phyloP scores from a whole-genome alignment of 768 basidiomycete species.

The Podaxis sp. region DNA sequence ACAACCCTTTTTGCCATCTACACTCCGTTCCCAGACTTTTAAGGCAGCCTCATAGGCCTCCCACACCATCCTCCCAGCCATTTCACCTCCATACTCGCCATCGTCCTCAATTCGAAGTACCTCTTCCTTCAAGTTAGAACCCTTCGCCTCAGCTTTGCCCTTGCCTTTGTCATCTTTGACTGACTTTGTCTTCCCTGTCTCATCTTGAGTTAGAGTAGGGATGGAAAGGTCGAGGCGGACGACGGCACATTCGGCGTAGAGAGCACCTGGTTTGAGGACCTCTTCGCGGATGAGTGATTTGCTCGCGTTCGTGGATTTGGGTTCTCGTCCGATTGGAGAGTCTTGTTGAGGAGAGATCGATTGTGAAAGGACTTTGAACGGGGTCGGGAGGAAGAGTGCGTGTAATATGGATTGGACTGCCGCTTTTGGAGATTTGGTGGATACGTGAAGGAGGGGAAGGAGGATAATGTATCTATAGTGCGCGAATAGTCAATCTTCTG shows the following conservation, averaged over 20 bases:
- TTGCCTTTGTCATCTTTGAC: slow-evolving; percentile 2
- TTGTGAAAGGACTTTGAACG: slow-evolving; percentile 57
- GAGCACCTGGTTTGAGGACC: slow-evolving; percentile 72
- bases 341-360: slow-evolving; percentile 4
- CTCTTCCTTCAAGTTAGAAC: slow-evolving; percentile 24
- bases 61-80: slow-evolving; percentile 70
- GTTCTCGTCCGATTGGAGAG: slow-evolving; percentile 9
- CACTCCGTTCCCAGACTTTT: slow-evolving; percentile 58
- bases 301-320: slow-evolving; percentile 9
- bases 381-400: slow-evolving; percentile 78
- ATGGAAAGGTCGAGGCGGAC: slow-evolving; percentile 44
- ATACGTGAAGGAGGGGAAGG: slow-evolving; percentile 64
- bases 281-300: slow-evolving; percentile 44
- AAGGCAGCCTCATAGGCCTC: slow-evolving; percentile 69
- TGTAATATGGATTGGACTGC: slow-evolving; percentile 80
- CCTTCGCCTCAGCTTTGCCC: slow-evolving; percentile 28
- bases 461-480: slow-evolving; percentile 58
- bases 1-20: no score
- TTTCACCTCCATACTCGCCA: slow-evolving; percentile 70
- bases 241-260: slow-evolving; percentile 77
- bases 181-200: not conserved
- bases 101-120: slow-evolving; percentile 52
- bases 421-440: slow-evolving; percentile 65
- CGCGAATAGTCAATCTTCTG: not conserved
- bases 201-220: not conserved